These are phyloP conservation scores for Neonectria ditissima DNA, from an alignment of 2,329 filamentous ascomycete genomes.

Conservation along the genomic window DNA sequence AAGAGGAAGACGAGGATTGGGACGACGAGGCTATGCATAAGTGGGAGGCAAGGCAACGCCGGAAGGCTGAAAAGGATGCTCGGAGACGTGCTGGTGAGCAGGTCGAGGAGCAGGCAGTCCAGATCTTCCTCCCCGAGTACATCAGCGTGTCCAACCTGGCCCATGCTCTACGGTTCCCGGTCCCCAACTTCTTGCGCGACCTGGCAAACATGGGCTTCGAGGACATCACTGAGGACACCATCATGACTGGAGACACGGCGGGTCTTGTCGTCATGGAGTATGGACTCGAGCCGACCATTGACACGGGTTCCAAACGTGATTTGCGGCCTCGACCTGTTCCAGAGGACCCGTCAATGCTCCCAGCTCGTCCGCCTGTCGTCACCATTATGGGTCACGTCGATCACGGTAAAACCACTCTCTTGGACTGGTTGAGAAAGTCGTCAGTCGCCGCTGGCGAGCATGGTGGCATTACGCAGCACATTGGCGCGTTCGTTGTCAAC, in stretches of 20 bases:
- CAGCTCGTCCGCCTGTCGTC: conserved; percentile 87
- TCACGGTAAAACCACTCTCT: conserved; percentile 95
- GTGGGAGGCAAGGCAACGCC: conserved; percentile 54
- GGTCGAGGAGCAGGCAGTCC: conserved; percentile 58
- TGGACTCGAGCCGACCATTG: conserved; percentile 86
- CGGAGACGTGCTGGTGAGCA: conserved; percentile 55
- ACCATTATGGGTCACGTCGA: conserved; percentile 99
- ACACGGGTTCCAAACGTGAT: conserved; percentile 74
- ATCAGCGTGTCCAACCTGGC: conserved; percentile 90
- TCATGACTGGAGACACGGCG: conserved; percentile 91
- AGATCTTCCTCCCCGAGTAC: conserved; percentile 87
- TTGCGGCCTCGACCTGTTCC: conserved; percentile 76
- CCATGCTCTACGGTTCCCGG: conserved; percentile 76
- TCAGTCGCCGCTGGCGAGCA: conserved; percentile 93
- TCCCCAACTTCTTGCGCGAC: conserved; percentile 77
- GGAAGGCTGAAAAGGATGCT: conserved; percentile 57
- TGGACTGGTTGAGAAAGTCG: conserved; percentile 93
- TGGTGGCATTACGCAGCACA: conserved; percentile 98
- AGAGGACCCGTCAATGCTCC: conserved; percentile 75
- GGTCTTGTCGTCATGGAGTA: conserved; percentile 92
- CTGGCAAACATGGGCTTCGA: conserved; percentile 91
- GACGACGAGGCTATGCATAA: conserved; percentile 53
- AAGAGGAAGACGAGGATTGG: conserved; percentile 51
- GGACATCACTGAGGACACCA: conserved; percentile 82
- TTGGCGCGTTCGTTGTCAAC: conserved; percentile 93